These are phyloP conservation scores for Elaphomyces granulatus DNA, from an alignment of 495 filamentous ascomycete species.

Conservation along the genomic window DNA sequence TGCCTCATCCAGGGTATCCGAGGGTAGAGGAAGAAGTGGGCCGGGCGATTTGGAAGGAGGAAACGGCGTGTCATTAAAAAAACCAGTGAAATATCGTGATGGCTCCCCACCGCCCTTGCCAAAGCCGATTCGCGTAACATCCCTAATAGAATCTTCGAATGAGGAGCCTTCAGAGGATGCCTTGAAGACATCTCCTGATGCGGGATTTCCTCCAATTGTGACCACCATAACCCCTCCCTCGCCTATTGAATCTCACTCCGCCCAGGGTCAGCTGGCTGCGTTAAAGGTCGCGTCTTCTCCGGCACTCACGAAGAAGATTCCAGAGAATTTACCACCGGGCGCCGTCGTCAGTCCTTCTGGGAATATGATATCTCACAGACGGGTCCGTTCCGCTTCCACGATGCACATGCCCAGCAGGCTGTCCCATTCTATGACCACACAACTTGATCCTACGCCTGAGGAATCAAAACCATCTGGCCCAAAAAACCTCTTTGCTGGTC, in stretches of 20 bases:
- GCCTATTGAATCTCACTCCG: conserved; percentile 23
- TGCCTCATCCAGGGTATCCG: conserved; percentile 22
- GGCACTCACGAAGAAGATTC: conserved; percentile 19
- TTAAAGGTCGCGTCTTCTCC: conserved; percentile 23
- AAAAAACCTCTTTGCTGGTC: conserved; percentile 18
- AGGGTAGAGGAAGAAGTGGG: conserved; percentile 15
- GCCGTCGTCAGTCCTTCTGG: conserved; percentile 39
- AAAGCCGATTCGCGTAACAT: conserved; percentile 18
- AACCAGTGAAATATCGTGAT: conserved; percentile 19
- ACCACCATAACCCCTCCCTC: conserved; percentile 44
- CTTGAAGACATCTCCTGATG: conserved; percentile 29
- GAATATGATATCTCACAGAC: conserved; percentile 64
- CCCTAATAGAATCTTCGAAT: background rate
- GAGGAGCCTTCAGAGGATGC: conserved; percentile 8
- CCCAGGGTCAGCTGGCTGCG: conserved; percentile 14
- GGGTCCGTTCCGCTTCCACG: conserved; percentile 50
- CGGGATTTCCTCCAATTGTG: conserved; percentile 27
- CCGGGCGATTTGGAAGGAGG: conserved; percentile 22
- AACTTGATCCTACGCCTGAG: conserved; percentile 58
- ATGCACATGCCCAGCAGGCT: conserved; percentile 73
- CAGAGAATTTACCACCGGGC: conserved; percentile 14
- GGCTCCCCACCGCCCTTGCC: conserved; percentile 19
- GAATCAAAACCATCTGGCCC: conserved; percentile 38
- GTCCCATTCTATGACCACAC: conserved; percentile 60
- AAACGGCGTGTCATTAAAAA: conserved; percentile 28